Percentiles rank a stretch among this genome's conserved stretches.
phyloP scores from a whole-genome alignment of 148 eudicot genomes.

The Limonium bicolor region DNA sequence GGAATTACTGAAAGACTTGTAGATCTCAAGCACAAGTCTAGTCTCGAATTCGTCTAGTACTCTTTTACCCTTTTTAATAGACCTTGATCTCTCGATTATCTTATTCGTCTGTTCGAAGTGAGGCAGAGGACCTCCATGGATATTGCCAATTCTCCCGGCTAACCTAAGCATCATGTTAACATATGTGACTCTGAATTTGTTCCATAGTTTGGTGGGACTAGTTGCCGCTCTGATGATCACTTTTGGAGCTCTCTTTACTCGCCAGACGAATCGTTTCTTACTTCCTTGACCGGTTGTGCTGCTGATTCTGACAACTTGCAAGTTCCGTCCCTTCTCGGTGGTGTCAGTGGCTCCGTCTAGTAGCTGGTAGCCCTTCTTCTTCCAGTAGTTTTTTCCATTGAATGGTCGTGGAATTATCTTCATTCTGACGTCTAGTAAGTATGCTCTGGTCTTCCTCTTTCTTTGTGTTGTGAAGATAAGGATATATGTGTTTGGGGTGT shows the following conservation, averaged over 20 bases:
- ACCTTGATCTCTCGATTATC: background rate
- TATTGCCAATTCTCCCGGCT: background rate
- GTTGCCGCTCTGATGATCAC: background rate
- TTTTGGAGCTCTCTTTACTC: constrained; percentile 1
- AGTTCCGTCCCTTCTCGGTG: background rate
- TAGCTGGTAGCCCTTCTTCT: constrained; percentile 2
- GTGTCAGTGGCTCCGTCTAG: constrained; percentile 3
- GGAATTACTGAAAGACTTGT: constrained; percentile 1
- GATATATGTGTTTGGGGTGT: too few relatives aligned
- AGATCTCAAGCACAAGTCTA: constrained; percentile 4
- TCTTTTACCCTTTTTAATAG: background rate
- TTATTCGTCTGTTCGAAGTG: background rate
- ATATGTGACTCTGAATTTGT: background rate
- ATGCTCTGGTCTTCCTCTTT: too few relatives aligned
- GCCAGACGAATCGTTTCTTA: constrained; percentile 1
- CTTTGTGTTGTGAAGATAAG: too few relatives aligned
- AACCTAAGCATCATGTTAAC: constrained; percentile 1
- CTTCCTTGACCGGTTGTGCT: background rate
- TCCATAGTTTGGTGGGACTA: constrained; percentile 1
- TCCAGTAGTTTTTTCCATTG: constrained; percentile 5
- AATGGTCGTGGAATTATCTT: background rate
- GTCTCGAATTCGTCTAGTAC: background rate
- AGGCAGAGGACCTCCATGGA: background rate
- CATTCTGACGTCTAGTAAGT: too few relatives aligned
- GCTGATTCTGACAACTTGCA: background rate